Evolutionary conservation across 495 filamentous ascomycete genomes (phyloP).

Genomic region (Venustampulla echinocandica): DNA sequence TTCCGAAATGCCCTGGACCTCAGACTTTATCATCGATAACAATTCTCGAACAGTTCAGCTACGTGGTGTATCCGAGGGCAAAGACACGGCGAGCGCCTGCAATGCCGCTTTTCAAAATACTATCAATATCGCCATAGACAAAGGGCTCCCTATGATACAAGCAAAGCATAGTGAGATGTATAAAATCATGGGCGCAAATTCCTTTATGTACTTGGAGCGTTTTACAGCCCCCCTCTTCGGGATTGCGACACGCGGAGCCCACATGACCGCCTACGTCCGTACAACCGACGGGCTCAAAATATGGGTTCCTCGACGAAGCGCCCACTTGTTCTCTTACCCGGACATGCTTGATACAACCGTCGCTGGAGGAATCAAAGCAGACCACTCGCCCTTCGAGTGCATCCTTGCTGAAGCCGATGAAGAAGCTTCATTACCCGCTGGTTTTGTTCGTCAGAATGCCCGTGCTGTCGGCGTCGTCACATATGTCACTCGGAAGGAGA

Average conservation of each 20-base stretch:
- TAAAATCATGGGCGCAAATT: conserved; percentile 33
- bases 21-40: conserved; percentile 29
- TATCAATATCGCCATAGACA: conserved; percentile 28
- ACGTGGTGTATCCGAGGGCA: conserved; percentile 20
- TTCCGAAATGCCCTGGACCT: conserved; percentile 37
- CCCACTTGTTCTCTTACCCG: conserved; percentile 40
- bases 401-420: conserved; percentile 47
- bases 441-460: conserved; percentile 24
- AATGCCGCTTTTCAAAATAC: conserved; percentile 29
- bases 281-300: conserved; percentile 28
- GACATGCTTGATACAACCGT: conserved; percentile 47
- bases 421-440: conserved; percentile 38
- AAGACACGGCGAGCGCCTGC: conserved; percentile 10
- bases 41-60: conserved; percentile 26
- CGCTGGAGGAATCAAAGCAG: conserved; percentile 41
- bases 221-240: conserved; percentile 42
- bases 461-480: conserved; percentile 32
- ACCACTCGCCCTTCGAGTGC: conserved; percentile 35
- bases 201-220: conserved; percentile 37
- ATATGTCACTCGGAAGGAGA: conserved; percentile 28
- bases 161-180: conserved; percentile 39
- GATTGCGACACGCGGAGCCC: conserved; percentile 39
- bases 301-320: conserved; percentile 43
- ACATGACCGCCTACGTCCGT: conserved; percentile 39
- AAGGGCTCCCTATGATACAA: conserved; percentile 31